Base-by-base conservation (phyloP, 441 rosid genomes). In the Populus hybrid region DNA sequence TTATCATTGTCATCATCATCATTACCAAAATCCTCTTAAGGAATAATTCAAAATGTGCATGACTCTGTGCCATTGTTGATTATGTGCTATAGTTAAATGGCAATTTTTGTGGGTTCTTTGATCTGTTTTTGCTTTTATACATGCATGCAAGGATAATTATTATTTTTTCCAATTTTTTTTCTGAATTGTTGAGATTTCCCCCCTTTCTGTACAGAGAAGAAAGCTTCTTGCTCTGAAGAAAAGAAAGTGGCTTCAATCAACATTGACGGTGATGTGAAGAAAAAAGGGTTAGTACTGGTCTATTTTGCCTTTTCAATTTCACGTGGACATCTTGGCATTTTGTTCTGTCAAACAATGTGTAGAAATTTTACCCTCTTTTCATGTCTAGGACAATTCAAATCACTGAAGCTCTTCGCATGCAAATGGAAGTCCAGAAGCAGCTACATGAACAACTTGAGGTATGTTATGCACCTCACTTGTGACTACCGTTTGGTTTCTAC, bases 391-490 rank as follows among this genome's bases (percentile, higher is more conserved):
- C 81, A 71, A 65, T 78, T 10, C 89, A 89, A 68, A 79, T 92
- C 50, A 86, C 93, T 0, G 97, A 94, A 82, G 92, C 97, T 59
- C 78, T 92, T 73, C 97, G 91, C 76, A 90, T 92, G 90, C 97
- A 91, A 84, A 90, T 94, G 88, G 97, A 92, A 87, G 97, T 93
- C 80, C 97, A 92, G 84, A 94, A 91, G 80, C 94, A 92, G 81
- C 81, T 94, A 76, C 97, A 94, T 73, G 95, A 94, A 87, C 97
- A 94, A 50, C 98, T 94, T 53, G 97, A 94, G 98, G 98, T 91
- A 84, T 79, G 71, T 16, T 11, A 35, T 46, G 65, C 70, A 28
- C 38, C 50, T 59, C 9, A 30, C 1, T 14, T 28, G 14, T 67
- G 71, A n/a, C 32, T 64, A 63, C 38, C 14, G 36, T 34, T 68